A percentile compares a stretch with the other conserved stretches of the same genome.
These are phyloP conservation scores for Elongisporangium prolatum DNA, from an alignment of 352 stramenopile species.

Conservation along the genomic window DNA sequence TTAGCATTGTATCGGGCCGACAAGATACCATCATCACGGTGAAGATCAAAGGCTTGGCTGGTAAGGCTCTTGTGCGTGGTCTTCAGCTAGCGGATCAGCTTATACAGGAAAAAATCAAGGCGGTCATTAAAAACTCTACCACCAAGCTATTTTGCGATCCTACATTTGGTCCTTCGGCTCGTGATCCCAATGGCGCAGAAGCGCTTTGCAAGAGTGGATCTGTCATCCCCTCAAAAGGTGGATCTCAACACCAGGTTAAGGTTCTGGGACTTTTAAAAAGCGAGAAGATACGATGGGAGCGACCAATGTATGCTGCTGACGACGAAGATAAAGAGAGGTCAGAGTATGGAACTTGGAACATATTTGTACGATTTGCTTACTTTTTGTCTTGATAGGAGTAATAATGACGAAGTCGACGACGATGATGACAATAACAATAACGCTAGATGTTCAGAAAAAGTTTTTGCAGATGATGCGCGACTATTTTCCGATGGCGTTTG, in stretches of 20 bases:
- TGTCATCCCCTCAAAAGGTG: conserved; percentile 55
- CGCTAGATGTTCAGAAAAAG: conserved; percentile 16
- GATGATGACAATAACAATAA: conserved; percentile 18
- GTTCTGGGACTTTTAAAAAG: conserved; percentile 61
- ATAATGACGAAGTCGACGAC: conserved; percentile 25
- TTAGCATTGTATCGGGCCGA: conserved; percentile 62
- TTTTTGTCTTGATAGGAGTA: conserved; percentile 8
- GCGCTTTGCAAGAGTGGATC: conserved; percentile 65
- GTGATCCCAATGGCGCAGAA: conserved; percentile 47
- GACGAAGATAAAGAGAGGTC: conserved; percentile 24
- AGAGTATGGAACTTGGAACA: neutral
- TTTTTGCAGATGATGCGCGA: conserved; percentile 57
- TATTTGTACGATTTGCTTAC: conserved; percentile 1
- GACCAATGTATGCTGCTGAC: conserved; percentile 46
- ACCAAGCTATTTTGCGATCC: conserved; percentile 72
- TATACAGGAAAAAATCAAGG: conserved; percentile 71
- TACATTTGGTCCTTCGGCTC: conserved; percentile 66
- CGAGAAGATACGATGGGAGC: conserved; percentile 79
- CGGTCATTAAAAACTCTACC: conserved; percentile 45
- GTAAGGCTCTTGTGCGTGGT: conserved; percentile 46
- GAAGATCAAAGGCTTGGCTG: conserved; percentile 67
- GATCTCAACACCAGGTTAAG: conserved; percentile 70
- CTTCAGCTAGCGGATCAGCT: conserved; percentile 62
- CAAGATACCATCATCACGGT: conserved; percentile 77
- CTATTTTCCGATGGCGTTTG: conserved; percentile 76